phyloP scores from a whole-genome alignment of 306 rosid species.

The Dryas octopetala region DNA sequence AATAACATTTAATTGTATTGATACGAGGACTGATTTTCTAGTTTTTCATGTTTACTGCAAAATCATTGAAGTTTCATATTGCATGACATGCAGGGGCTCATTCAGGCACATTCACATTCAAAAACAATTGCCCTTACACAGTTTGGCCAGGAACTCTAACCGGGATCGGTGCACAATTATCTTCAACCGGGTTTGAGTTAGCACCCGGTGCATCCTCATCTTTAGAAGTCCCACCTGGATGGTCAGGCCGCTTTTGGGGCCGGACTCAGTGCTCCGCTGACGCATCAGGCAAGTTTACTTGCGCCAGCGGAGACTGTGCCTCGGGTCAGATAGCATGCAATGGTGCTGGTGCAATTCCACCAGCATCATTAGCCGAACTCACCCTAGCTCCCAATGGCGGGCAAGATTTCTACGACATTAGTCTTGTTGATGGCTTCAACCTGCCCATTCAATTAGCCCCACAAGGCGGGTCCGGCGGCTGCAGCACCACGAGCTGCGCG shows the following conservation, averaged over 20 bases:
- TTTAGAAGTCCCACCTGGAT: slow-evolving; percentile 13
- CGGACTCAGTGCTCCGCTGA: slow-evolving; percentile 22
- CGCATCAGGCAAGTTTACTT: slow-evolving; percentile 14
- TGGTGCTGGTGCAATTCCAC: slow-evolving; percentile 31
- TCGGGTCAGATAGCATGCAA: slow-evolving; percentile 29
- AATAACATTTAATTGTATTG: background rate
- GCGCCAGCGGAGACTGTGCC: slow-evolving; percentile 32
- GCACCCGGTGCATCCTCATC: slow-evolving; percentile 1
- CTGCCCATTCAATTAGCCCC: background rate
- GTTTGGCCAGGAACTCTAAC: slow-evolving; percentile 21
- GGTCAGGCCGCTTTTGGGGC: slow-evolving; percentile 32
- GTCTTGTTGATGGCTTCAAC: slow-evolving; percentile 33
- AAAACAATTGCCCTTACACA: slow-evolving; percentile 9
- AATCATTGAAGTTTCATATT: background rate
- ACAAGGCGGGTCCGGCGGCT: slow-evolving; percentile 16
- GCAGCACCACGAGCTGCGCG: slow-evolving; percentile 9
- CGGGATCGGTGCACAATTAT: background rate
- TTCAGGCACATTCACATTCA: slow-evolving; percentile 8
- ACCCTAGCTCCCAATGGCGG: background rate
- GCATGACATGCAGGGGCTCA: slow-evolving; percentile 7
- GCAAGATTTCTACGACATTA: slow-evolving; percentile 33
- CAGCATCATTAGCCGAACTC: slow-evolving; percentile 17
- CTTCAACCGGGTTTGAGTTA: slow-evolving; percentile 33
- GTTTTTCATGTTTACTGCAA: background rate
- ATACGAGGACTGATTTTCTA: background rate